Percentiles rank a stretch among this genome's conserved stretches.
These are phyloP conservation scores for Pythium vanterpoolii DNA, from an alignment of 352 stramenopile genomes.

Conservation along the genomic window DNA sequence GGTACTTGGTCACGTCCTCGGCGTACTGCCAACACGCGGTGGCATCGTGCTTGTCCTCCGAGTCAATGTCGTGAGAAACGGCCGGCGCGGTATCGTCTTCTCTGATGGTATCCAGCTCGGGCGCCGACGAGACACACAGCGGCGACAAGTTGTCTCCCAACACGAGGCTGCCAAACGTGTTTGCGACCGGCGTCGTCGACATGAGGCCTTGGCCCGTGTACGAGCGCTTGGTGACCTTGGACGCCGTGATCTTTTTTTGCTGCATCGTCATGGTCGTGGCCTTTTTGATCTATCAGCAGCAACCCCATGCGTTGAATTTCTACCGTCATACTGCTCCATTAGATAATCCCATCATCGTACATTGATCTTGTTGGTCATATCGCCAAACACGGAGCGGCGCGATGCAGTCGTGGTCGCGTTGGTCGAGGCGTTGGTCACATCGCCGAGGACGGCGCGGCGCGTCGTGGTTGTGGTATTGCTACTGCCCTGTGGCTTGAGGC, in stretches of 20 bases:
- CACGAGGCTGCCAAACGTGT: conserved; percentile 35
- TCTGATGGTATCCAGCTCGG: conserved; percentile 24
- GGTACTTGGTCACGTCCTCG: conserved; percentile 79
- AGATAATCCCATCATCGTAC: conserved; percentile 27
- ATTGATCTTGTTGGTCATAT: conserved; percentile 75
- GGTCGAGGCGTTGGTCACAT: conserved; percentile 37
- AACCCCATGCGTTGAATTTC: not conserved
- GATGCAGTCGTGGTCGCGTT: conserved; percentile 9
- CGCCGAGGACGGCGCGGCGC: conserved; percentile 49
- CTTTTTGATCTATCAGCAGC: conserved; percentile 49
- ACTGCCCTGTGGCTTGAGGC: conserved; percentile 36
- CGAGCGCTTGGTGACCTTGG: conserved; percentile 28
- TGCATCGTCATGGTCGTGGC: conserved; percentile 41
- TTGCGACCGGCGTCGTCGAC: conserved; percentile 32
- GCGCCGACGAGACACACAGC: conserved; percentile 10
- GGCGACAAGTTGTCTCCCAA: conserved; percentile 30
- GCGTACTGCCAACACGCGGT: conserved; percentile 76
- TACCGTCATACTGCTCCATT: not conserved
- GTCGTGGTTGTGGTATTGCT: conserved; percentile 10
- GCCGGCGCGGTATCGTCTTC: conserved; percentile 21
- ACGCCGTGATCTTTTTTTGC: conserved; percentile 50
- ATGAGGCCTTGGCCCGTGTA: conserved; percentile 20
- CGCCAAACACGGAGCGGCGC: conserved; percentile 46
- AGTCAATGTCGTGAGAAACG: conserved; percentile 66
- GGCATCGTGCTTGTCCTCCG: conserved; percentile 60